Conservation (phyloP, 2,329 filamentous ascomycete genomes). For the Claviceps arundinis region DNA sequence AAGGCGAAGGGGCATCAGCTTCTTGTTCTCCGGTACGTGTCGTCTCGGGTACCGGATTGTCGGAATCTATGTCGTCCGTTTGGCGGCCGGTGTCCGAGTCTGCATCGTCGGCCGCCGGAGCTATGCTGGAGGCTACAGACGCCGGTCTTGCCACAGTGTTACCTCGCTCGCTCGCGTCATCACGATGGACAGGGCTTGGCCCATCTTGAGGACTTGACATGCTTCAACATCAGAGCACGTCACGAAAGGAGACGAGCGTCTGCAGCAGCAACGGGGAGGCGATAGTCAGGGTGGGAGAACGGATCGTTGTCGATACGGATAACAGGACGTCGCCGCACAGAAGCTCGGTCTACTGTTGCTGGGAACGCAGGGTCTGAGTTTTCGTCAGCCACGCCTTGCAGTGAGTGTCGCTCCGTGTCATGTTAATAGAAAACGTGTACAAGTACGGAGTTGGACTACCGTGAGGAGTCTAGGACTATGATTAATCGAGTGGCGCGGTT, state of each 20-base stretch:
- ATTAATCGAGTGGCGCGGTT: not conserved
- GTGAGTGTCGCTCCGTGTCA: not conserved
- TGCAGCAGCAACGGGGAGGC: not conserved
- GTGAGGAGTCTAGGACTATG: no score
- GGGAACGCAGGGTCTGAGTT: constrained; percentile 1
- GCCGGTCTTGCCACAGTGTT: not conserved
- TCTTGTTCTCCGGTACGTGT: not conserved
- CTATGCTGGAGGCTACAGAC: not conserved
- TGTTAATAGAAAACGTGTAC: not conserved
- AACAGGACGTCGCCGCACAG: not conserved
- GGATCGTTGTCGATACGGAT: not conserved
- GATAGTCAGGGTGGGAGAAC: not conserved
- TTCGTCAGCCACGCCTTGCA: constrained; percentile 2
- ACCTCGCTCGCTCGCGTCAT: not conserved
- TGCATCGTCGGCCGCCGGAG: not conserved
- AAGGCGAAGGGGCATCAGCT: not conserved
- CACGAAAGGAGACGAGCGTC: not conserved
- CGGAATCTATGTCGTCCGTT: not conserved
- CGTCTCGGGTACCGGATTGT: not conserved
- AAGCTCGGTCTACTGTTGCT: not conserved
- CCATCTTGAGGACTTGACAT: constrained; percentile 22
- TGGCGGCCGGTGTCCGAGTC: not conserved
- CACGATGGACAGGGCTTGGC: constrained; percentile 10
- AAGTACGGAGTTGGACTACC: not conserved
- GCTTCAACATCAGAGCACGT: constrained; percentile 12